Base-by-base conservation (phyloP, 257 asterid genomes). In the Nicotiana otophora region DNA sequence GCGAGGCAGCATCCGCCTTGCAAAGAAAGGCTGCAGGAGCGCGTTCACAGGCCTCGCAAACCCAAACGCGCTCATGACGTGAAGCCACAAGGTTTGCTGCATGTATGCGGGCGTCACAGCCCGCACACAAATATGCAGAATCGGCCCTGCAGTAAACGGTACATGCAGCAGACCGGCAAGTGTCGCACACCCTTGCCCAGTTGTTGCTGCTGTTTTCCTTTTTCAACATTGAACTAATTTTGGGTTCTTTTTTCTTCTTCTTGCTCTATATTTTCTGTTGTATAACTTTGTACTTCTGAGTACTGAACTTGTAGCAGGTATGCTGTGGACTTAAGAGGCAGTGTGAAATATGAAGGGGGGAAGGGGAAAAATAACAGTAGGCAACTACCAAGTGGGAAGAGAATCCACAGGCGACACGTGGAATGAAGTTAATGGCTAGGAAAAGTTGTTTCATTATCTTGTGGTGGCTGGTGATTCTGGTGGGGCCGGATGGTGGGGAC, bases 1-100 rank as follows among this genome's bases (percentile, higher is more conserved):
- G 94, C 28, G 96, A 92, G 28, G 97, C 98, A 3, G 95, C 88
- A 33, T 94, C 98, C 8, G 97, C 97, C 84, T 93, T 93, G 90
- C 95, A 92, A 3, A 93, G 34, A 83, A 93, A 86, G n/a, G 91
- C 91, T 1, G 94, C 95, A 5, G 97, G 97, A 23, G 93, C 91
- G 1, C 90, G 69, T 31, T 90, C 95, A 51, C 96, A 93, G 19
- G 93, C 90, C 65, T 90, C 92, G 81, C 95, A 91, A 10, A 91
- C 84, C 85, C 88, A 77, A 1, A 90, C 93, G 12, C 94, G 92
- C 67, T 92, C 90, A 77, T 90, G 96, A 66, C 84, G 84, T 3
- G 84, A 82, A 2, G 92, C 87, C 76, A 57, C 46, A 53, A 48
- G 81, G 53, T 83, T 84, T 82, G 88, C 85, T 0, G 89, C 76